Percentiles rank a stretch among this genome's conserved stretches.
phyloP scores from a whole-genome alignment of 2,329 filamentous ascomycete genomes.

The Monosporascus ibericus region DNA sequence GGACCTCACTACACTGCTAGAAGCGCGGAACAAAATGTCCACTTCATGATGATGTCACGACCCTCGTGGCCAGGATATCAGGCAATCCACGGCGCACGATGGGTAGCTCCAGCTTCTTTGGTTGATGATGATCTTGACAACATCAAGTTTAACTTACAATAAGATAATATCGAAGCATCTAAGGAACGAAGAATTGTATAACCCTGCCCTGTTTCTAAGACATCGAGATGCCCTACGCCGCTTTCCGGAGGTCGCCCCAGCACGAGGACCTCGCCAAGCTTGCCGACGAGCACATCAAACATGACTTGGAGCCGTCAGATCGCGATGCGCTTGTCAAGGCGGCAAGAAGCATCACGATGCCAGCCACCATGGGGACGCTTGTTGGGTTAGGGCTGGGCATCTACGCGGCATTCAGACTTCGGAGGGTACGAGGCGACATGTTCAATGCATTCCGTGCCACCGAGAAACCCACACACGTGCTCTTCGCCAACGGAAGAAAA shows the following conservation, averaged over 20 bases:
- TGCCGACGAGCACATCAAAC: conserved; percentile 51
- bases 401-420: conserved; percentile 50
- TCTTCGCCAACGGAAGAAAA: conserved; percentile 55
- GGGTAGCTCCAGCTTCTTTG: neutral
- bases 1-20: too few relatives aligned
- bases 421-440: conserved; percentile 48
- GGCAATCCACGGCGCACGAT: neutral
- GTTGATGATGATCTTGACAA: neutral
- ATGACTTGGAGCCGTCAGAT: conserved; percentile 48
- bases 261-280: conserved; percentile 46
- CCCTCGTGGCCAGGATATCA: neutral
- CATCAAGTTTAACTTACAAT: neutral
- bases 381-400: conserved; percentile 55
- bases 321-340: conserved; percentile 51
- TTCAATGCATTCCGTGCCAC: conserved; percentile 55
- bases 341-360: conserved; percentile 45
- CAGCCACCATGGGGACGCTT: conserved; percentile 53
- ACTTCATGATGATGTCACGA: neutral
- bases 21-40: neutral
- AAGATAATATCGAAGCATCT: neutral
- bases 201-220: too few relatives aligned
- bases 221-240: conserved; percentile 23
- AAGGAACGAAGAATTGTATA: neutral
- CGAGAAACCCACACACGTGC: conserved; percentile 56
- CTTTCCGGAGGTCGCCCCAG: conserved; percentile 27